Evolutionary conservation across 2,329 filamentous ascomycete genomes (phyloP), one percentile per base, ranked within the genome.

Genomic region (Verticillium albo-atrum): DNA sequence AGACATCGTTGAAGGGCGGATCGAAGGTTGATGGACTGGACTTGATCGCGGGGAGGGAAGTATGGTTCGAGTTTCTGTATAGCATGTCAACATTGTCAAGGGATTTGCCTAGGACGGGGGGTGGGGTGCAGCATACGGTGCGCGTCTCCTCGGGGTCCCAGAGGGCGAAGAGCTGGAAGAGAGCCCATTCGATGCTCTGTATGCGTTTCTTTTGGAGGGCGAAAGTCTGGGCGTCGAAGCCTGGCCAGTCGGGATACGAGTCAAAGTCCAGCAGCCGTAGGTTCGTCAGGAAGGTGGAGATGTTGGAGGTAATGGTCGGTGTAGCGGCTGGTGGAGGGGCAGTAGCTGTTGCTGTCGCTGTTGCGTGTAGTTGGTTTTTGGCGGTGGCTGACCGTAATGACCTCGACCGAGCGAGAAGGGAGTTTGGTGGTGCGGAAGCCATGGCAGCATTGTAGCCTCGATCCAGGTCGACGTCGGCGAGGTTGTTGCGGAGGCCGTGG

Each of bases 1-100:
- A 99, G 84, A 65, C 83, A 87, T 72, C 92, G 86, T 67, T 93
- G 89, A 9, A 97, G 81, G 9, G 91, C 92, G 32, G 91, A 87
- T 56, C 95, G 91, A 6, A 99, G 83, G 71, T 96, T 97, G 66
- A 96, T 80, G 6, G 93, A 97, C 74, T 97, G 93, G 54, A 96
- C 82, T 37, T 94, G 92, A 67, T 97, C 93, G 64, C 91, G 82
- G 0, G 95, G 91, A 17, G 95, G 95, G 70, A 96, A 98, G 78
- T 94, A 95, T 0, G 92, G 91, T 60, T 89, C 88, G 10, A 98
- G 82, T 82, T 95, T 97, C 89, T 94, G 30, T 32, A 68, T 5
- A 30, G 1, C 3, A 28, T 5, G 27, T 30, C 51, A 53, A 25
- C 20, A 25, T 25, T 3, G 5, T 7, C 12, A 47, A 10, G 7